Percentiles rank a stretch among this genome's conserved stretches.
These are phyloP conservation scores for Phialophora verrucosa DNA, from an alignment of 2,329 filamentous ascomycete species.

Conservation along the genomic window DNA sequence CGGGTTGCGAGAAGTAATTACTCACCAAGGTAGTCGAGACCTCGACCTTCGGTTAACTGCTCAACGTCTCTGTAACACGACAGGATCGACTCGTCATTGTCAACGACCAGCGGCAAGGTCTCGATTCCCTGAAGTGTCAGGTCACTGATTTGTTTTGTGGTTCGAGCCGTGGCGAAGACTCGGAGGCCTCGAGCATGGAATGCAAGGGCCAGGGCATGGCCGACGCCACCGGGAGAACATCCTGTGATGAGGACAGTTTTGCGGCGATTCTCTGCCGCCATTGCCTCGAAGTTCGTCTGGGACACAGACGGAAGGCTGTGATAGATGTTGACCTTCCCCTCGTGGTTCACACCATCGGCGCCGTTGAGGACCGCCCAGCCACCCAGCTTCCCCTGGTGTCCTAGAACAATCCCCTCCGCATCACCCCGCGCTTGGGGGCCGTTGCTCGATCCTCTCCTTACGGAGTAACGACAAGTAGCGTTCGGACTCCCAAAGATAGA, in stretches of 20 bases:
- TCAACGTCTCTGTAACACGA: conserved; percentile 19
- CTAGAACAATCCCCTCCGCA: background rate
- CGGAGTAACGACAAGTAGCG: conserved; percentile 2
- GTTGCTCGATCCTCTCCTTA: background rate
- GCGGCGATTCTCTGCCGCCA: conserved; percentile 21
- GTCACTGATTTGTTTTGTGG: conserved; percentile 24
- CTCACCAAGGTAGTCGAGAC: conserved; percentile 36
- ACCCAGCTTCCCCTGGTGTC: background rate
- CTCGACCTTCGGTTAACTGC: conserved; percentile 29
- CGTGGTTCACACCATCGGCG: background rate
- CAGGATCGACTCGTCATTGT: conserved; percentile 33
- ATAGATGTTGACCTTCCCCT: background rate
- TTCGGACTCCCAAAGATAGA: conserved; percentile 14
- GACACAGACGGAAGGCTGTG: background rate
- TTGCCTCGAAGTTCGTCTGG: conserved; percentile 4
- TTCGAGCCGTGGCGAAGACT: conserved; percentile 50
- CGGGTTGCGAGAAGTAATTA: background rate
- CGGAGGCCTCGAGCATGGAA: conserved; percentile 46
- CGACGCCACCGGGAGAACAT: conserved; percentile 54
- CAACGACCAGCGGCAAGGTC: conserved; percentile 42
- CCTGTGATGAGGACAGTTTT: conserved; percentile 41
- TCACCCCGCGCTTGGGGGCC: conserved; percentile 12
- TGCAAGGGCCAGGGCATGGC: conserved; percentile 45
- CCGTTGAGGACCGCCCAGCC: background rate
- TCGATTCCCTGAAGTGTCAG: conserved; percentile 35